Conservation (phyloP, 2,329 filamentous ascomycete genomes). For the Colletotrichum cordylinicola region DNA sequence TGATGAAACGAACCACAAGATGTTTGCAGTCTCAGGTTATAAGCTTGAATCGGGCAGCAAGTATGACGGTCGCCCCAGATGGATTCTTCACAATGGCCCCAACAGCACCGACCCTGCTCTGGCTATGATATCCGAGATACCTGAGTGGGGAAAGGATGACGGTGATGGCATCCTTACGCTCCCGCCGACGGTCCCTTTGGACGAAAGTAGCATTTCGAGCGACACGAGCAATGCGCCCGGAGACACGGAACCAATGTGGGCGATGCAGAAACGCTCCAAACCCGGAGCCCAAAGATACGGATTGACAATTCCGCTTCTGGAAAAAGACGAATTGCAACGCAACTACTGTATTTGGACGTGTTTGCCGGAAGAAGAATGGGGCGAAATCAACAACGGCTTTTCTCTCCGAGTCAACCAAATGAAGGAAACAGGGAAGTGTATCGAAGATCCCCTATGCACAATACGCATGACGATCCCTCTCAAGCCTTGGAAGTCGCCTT, state of each 20-base stretch:
- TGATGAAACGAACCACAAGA: neutral
- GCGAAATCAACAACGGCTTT: neutral
- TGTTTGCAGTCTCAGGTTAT: neutral
- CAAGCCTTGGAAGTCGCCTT: neutral
- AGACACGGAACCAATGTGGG: neutral
- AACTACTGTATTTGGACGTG: neutral
- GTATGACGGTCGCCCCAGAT: neutral
- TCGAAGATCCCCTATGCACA: neutral
- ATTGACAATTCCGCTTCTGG: neutral
- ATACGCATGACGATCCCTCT: neutral
- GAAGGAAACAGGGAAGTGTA: neutral
- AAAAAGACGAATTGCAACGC: neutral
- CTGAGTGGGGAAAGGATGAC: neutral
- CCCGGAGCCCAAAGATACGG: neutral
- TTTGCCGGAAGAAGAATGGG: neutral
- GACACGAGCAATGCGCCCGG: neutral
- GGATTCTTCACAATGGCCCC: neutral
- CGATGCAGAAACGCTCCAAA: neutral
- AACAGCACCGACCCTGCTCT: neutral
- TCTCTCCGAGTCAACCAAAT: neutral
- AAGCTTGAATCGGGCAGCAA: neutral
- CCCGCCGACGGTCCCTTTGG: neutral
- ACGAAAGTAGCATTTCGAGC: neutral
- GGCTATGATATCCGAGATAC: neutral
- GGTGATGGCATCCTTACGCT: neutral